Evolutionary conservation across 1,284 basidiomycete genomes (phyloP), one percentile per base, ranked within the genome.

Genomic region (Ustilago crameri): DNA sequence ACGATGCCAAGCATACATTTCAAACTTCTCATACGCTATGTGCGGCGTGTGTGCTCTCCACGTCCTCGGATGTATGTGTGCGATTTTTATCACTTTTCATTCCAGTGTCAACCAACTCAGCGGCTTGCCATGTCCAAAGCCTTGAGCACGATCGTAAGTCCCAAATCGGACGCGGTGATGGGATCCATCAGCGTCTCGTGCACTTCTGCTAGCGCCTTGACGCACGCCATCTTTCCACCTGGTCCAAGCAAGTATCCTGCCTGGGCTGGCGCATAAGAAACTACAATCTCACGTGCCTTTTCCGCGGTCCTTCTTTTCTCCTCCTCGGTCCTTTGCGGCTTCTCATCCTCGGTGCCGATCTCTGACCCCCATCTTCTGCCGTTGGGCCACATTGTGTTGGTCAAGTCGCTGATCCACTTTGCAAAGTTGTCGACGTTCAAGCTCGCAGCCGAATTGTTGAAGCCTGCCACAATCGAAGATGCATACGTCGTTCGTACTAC

Each of bases 401-500:
- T 77, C 23, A 79, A 22, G 10, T 57, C 60, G 4, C 53, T 54
- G 27, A 82, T 66, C 71, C 81, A 80, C 20, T 60, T 61, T 1
- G 65, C 79, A 26, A 82, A 71, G 9, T 69, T 67, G 14, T 74
- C 64, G 12, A 61, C 47, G 27, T 76, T 74, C 22, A 82, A 71
- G 34, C 62, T 66, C 7, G 75, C 67, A 14, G 79, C 64, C 12
- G 80, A 48, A 54, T 78, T 75, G 50, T 75, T 67, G 51, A 84
- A 76, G 3, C 67, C 67, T 22, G 74, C 62, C n/a, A 78, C 55
- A 20, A 83, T 76, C 20, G 74, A 76, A 9, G 60, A 47, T 17
- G 75, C 67, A 57, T 84, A 84, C 8, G 74, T 77, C 27, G 82
- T 80, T 7, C 82, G 70, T 4, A 83, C 68, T 9, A 83, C 68